Base-by-base conservation (phyloP, 345 rosid species). In the Erodium maritimum region DNA sequence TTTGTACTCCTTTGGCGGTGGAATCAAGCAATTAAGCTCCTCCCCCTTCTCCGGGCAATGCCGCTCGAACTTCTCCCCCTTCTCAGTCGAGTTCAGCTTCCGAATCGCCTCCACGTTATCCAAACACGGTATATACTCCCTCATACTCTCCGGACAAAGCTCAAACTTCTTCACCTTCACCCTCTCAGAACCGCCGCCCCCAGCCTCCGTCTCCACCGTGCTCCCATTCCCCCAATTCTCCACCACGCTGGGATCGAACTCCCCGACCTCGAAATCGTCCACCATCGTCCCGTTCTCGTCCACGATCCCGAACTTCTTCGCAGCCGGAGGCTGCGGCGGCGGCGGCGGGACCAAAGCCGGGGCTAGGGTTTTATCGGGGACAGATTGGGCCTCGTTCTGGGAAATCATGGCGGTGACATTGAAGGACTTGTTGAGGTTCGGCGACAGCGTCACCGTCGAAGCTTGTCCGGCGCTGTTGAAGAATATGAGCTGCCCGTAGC, bases 51-150 rank as follows among this genome's bases (percentile, higher is more conserved):
- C 61, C 4, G 97, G 99, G 52, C 99, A 90, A 77, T 89, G 79
- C 67, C 99, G 80, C 62, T 93, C 91, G 23, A 85, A 93, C 61
- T 61, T 67, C 70, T 93, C 95, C 23, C 99, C 95, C 63, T 55
- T 91, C 53, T 73, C 80, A n/a, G 87, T 90, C 57, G 95, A 78
- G 19, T 77, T 78, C 65, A 90, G 72, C 72, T 55, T 70, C 69
- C 66, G 69, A 57, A 85, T 85, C 0, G 87, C 90, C 67, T 85
- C 80, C 50, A 54, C 81, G 53, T 93, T 87, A 70, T 90, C 99
- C 74, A 93, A 68, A 71, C 99, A 89, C 17, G 96, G 99, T 63
- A 89, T 87, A 56, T 79, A 73, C 76, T 93, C 97, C 62, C 78
- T 77, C 97, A 77, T 74, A 17, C 65, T 75, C 83, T 61, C 79